Base-by-base conservation (phyloP, 2,329 filamentous ascomycete species). In the Aspergillus sp. region DNA sequence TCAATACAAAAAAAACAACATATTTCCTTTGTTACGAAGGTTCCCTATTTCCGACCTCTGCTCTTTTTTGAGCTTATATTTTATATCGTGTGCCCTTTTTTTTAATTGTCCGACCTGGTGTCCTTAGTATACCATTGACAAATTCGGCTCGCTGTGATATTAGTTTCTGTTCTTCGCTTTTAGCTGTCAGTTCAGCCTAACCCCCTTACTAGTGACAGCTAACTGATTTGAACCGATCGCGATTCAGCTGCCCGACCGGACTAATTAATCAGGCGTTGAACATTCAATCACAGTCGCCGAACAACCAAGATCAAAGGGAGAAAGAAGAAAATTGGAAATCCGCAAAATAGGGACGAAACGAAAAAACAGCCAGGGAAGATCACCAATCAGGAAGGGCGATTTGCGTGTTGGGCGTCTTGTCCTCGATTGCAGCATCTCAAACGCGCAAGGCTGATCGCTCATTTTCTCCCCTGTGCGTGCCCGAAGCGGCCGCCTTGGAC, bases 401-500 rank as follows among this genome's bases (percentile, higher is more conserved):
- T 60, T 63, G 59, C 54, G 54, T 59, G 57, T 66, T 59, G 56
- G 60, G 58, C 55, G 63, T 64, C 56, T 48, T 58, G 53, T 63
- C 60, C 57, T 61, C 58, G 57, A 64, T 68, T 60, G 65, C 65
- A 64, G 65, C 70, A 66, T 62, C 50, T 61, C 50, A 50, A 57
- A 44, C 50, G 30, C 48, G 60, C 37, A 42, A 50, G 42, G 44
- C 13, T 48, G 54, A 63, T 61, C 59, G 59, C 56, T 51, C 47
- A 52, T 46, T 52, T 46, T 55, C 57, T 53, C 53, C 53, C 60
- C 57, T 52, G 62, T 56, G 51, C 60, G 58, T 61, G 61, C 54
- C 56, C 60, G 51, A 59, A 55, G 57, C 67, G 64, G 60, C 61
- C 68, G 61, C 65, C 61, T 63, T 57, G 65, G 65, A 61, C 56